Evolutionary conservation across 306 rosid genomes (phyloP).

Genomic region (Neltuma alba): DNA sequence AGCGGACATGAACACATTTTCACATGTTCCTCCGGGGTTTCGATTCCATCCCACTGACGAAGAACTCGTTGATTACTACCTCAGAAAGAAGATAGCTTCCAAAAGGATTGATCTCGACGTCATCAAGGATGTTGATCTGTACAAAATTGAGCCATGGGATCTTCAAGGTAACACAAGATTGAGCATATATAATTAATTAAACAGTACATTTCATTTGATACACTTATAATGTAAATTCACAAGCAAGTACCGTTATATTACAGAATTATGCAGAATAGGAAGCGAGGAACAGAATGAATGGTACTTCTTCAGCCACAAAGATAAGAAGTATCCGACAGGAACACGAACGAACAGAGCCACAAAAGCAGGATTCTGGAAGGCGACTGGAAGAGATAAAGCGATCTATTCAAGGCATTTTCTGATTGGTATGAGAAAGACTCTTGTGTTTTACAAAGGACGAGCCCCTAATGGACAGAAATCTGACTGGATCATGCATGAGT

Average conservation of each 20-base stretch:
- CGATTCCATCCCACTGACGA: conserved; percentile 96
- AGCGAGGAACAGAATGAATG: conserved; percentile 77
- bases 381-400: conserved; percentile 89
- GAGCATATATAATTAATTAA: neutral
- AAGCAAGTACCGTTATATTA: too few species aligned
- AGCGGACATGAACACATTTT: conserved; percentile 65
- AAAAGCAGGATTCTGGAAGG: conserved; percentile 96
- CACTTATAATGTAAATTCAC: neutral
- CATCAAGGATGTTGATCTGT: conserved; percentile 86
- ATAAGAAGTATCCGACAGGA: conserved; percentile 91
- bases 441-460: conserved; percentile 87
- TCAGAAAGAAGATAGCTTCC: conserved; percentile 71
- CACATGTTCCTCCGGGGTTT: conserved; percentile 93
- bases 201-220: neutral
- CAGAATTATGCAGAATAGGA: conserved; percentile 77
- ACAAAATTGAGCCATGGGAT: conserved; percentile 96
- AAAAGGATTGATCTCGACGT: conserved; percentile 81
- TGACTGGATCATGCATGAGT: conserved; percentile 98
- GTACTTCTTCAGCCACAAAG: conserved; percentile 96
- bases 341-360: conserved; percentile 91
- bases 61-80: conserved; percentile 93
- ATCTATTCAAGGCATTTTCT: conserved; percentile 61
- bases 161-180: conserved; percentile 64
- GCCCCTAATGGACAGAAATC: conserved; percentile 94
- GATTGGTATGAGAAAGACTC: conserved; percentile 87